These are phyloP conservation scores for Eruca vesicaria DNA, from an alignment of 441 rosid genomes.

Conservation along the genomic window DNA sequence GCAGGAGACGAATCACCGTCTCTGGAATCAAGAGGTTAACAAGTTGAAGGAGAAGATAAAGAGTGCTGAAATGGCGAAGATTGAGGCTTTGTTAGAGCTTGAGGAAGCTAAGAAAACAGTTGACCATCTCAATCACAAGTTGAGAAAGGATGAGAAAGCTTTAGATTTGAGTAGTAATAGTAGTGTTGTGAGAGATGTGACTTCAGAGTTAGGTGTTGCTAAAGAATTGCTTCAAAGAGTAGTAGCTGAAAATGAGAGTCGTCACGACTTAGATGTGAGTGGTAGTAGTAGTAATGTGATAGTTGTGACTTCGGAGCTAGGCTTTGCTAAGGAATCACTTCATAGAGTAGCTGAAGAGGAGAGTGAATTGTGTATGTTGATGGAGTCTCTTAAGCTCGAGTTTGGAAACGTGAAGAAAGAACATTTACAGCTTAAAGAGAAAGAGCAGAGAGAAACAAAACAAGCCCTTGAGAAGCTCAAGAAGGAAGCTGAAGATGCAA, in stretches of 20 bases:
- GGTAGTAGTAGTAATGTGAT: constrained; percentile 46
- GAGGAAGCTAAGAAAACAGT: constrained; percentile 62
- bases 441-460: constrained; percentile 59
- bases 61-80: constrained; percentile 65
- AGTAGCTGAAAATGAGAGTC: constrained; percentile 67
- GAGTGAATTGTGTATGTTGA: constrained; percentile 46
- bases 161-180: constrained; percentile 44
- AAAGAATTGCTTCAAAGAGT: constrained; percentile 71
- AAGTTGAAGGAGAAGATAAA: constrained; percentile 65
- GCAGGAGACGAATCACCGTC: constrained; percentile 70
- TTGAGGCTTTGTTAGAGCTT: constrained; percentile 71
- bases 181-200: constrained; percentile 45
- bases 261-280: constrained; percentile 37
- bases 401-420: constrained; percentile 73
- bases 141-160: constrained; percentile 56
- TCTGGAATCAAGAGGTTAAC: constrained; percentile 64
- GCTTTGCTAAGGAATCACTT: constrained; percentile 75
- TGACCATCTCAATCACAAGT: constrained; percentile 55
- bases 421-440: constrained; percentile 65
- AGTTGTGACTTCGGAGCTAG: constrained; percentile 69
- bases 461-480: constrained; percentile 57
- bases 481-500: constrained; percentile 61
- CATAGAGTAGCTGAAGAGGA: constrained; percentile 81
- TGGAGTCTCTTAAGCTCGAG: constrained; percentile 73
- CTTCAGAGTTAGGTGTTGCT: constrained; percentile 66